These are phyloP conservation scores for Pyrrhoderma lamaoense DNA, from an alignment of 1,284 basidiomycete genomes.

Conservation along the genomic window DNA sequence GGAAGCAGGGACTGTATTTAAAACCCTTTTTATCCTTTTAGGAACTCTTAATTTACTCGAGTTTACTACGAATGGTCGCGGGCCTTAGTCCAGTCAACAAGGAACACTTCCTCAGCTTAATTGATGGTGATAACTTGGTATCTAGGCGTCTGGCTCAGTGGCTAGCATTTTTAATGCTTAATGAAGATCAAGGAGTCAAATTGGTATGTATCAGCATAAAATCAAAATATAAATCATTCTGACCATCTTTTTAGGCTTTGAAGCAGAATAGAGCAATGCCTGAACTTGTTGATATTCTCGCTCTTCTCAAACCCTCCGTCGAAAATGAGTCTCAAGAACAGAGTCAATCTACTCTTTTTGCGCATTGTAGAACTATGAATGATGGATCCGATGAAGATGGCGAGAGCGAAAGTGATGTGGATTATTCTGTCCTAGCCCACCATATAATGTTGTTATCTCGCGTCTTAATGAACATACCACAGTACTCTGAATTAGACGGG, in stretches of 20 bases:
- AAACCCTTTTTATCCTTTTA: conserved; percentile 28
- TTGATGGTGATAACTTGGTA: conserved; percentile 44
- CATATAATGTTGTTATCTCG: conserved; percentile 47
- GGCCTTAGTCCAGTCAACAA: conserved; percentile 37
- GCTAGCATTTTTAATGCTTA: conserved; percentile 43
- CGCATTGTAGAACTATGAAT: conserved; percentile 37
- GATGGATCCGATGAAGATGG: background rate
- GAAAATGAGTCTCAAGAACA: background rate
- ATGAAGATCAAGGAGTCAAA: conserved; percentile 23
- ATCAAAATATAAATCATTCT: background rate
- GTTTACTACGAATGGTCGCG: conserved; percentile 33
- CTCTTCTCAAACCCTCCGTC: conserved; percentile 22
- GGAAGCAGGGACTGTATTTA: no score
- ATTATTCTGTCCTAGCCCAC: conserved; percentile 51
- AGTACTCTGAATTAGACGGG: conserved; percentile 46
- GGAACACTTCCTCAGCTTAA: conserved; percentile 40
- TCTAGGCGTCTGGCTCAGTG: conserved; percentile 48
- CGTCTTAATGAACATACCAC: conserved; percentile 49
- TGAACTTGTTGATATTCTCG: conserved; percentile 37
- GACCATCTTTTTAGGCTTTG: conserved; percentile 6
- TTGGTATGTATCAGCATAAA: conserved; percentile 26
- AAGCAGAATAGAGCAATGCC: conserved; percentile 37
- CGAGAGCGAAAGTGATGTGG: conserved; percentile 31
- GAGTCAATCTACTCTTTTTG: background rate
- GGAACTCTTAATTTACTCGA: conserved; percentile 42